A percentile compares a stretch with the other conserved stretches of the same genome.
Evolutionary conservation across 345 rosid species (phyloP).

Genomic region (Lepidium africanum): DNA sequence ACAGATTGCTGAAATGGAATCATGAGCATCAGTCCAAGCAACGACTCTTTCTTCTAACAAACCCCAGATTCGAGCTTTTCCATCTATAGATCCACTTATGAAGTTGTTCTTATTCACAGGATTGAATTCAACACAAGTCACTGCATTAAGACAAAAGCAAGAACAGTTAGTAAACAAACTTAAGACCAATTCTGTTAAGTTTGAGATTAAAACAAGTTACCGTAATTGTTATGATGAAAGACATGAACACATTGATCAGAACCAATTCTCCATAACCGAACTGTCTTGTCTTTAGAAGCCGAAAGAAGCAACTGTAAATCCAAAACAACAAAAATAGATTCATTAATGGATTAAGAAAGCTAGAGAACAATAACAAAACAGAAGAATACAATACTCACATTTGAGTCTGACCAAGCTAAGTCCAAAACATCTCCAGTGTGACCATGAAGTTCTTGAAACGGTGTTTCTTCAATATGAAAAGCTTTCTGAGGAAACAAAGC

Average conservation of each 20-base stretch:
- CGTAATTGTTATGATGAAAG: slow-evolving; percentile 62
- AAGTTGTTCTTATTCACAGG: slow-evolving; percentile 63
- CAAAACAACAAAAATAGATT: not conserved
- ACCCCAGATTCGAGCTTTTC: slow-evolving; percentile 93
- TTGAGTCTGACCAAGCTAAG: slow-evolving; percentile 78
- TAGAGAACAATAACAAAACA: too few species aligned
- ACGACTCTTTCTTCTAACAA: slow-evolving; percentile 57
- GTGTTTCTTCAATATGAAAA: slow-evolving; percentile 57
- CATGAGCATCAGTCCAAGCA: slow-evolving; percentile 66
- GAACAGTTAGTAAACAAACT: not conserved
- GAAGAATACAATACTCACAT: slow-evolving; percentile 40
- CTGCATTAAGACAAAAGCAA: slow-evolving; percentile 35
- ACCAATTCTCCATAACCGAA: slow-evolving; percentile 67
- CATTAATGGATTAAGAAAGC: not conserved
- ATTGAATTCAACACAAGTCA: slow-evolving; percentile 82
- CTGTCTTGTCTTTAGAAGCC: slow-evolving; percentile 74
- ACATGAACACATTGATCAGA: slow-evolving; percentile 40
- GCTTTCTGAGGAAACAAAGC: slow-evolving; percentile 56
- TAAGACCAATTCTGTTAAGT: not conserved
- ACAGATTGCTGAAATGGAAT: slow-evolving; percentile 65
- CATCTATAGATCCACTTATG: slow-evolving; percentile 87
- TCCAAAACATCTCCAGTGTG: slow-evolving; percentile 67
- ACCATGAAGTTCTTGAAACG: slow-evolving; percentile 68
- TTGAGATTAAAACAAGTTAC: slow-evolving; percentile 25
- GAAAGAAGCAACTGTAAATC: slow-evolving; percentile 63